Percentiles rank a stretch among this genome's conserved stretches.
Conservation (phyloP, 108 stramenopile genomes). For the Nitzschia palea region DNA sequence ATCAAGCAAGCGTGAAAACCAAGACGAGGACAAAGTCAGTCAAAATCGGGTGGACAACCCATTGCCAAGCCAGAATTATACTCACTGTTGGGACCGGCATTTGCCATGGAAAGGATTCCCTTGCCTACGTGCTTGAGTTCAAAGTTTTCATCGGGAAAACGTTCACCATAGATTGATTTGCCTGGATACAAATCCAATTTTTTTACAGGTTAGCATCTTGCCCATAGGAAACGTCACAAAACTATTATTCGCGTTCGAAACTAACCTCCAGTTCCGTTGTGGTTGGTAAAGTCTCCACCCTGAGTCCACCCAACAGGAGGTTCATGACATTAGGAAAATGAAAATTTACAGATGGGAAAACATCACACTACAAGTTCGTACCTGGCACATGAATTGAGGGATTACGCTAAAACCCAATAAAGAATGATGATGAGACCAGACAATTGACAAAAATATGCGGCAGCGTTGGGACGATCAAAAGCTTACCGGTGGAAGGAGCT, state of each 20-base stretch:
- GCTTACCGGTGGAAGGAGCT: slow-evolving; percentile 79
- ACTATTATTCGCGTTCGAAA: too few species aligned
- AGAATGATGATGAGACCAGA: background rate
- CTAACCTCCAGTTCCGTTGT: slow-evolving; percentile 93
- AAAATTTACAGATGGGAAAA: background rate
- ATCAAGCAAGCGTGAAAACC: background rate
- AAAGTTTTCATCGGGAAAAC: slow-evolving; percentile 94
- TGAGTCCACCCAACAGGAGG: too few species aligned
- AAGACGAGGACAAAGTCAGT: background rate
- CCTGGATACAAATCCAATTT: background rate
- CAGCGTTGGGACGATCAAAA: background rate
- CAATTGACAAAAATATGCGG: background rate
- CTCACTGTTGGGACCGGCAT: slow-evolving; percentile 79
- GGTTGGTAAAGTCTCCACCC: slow-evolving; percentile 95
- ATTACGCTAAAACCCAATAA: slow-evolving; percentile 22
- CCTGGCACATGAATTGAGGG: slow-evolving; percentile 55
- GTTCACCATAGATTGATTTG: slow-evolving; percentile 37
- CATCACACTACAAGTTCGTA: background rate
- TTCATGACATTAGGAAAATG: slow-evolving; percentile 8
- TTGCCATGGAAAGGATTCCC: slow-evolving; percentile 86
- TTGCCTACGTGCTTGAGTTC: slow-evolving; percentile 78
- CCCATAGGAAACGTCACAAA: too few species aligned
- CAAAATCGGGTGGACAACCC: too few species aligned
- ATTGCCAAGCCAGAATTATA: too few species aligned
- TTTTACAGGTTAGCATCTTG: too few species aligned